Base-by-base conservation (phyloP, 495 filamentous ascomycete genomes). In the Pseudoneurospora amorphoporcata region DNA sequence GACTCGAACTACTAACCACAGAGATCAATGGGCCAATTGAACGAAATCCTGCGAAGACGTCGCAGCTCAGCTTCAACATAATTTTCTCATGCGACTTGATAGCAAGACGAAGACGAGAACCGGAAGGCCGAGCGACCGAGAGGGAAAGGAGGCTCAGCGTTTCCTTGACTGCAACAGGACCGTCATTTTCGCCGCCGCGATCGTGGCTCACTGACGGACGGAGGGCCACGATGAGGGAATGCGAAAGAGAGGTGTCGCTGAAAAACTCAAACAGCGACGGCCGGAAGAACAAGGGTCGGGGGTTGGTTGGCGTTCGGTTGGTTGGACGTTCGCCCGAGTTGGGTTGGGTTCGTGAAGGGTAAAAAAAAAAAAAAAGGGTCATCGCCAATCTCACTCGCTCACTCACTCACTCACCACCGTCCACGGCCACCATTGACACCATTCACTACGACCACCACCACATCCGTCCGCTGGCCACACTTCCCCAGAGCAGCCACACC, bases 401-500 rank as follows among this genome's bases (percentile, higher is more conserved):
- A 37, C 35, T 37, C 35, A 37, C 53, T 61, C 12, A 35, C 29
- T 61, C 23, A 61, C 53, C 53, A 61, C 29, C n/a, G 12, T 61
- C 53, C 53, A 61, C 39, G 10, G 10, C 53, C 53, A 61, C 53
- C 53, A 7, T 35, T 14, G 39, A 40, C 14, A 65, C 53, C 53
- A 65, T 6, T 23, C 23, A 61, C 29, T 32, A 61, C 29, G 29
- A 8, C 53, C 53, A 65, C 29, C 53, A 65, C 53, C 29, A 32
- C 14, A 35, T 35, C 53, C 53, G 29, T 61, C 53, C 35, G 53
- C 29, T 61, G 53, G 53, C 53, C 53, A 61, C 53, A 61, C 53
- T 79, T 77, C 77, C 77, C 78, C 74, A 77, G 76, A 75, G 29
- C 39, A 40, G 69, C 71, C 65, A 53, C 72, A 73, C 68, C 79